phyloP scores from a whole-genome alignment of 2,329 filamentous ascomycete species.

The Alternaria hordeiaustralica region DNA sequence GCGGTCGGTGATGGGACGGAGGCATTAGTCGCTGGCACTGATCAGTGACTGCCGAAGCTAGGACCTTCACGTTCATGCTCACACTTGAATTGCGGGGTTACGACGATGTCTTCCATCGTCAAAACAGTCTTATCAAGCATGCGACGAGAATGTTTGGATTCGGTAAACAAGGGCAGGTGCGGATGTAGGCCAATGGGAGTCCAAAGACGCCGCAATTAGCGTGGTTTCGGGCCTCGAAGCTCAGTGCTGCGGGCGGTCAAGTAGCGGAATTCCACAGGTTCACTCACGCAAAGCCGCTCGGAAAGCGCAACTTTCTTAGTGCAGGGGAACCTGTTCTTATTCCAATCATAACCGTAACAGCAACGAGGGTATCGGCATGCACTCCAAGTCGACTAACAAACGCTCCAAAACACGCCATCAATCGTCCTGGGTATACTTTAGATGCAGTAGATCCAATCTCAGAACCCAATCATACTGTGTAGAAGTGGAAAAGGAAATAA shows the following conservation, averaged over 20 bases:
- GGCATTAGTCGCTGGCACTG: constrained; percentile 34
- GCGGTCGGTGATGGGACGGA: constrained; percentile 50
- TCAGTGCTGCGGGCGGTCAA: not conserved
- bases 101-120: constrained; percentile 36
- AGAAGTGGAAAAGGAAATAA: constrained; percentile 16
- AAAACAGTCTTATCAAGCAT: constrained; percentile 7
- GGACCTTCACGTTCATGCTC: not conserved
- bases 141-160: constrained; percentile 26
- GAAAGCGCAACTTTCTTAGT: not conserved
- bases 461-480: constrained; percentile 8
- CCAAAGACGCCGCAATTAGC: constrained; percentile 16
- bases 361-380: constrained; percentile 46
- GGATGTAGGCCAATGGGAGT: constrained; percentile 27
- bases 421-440: constrained; percentile 23
- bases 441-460: constrained; percentile 17
- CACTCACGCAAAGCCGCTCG: not conserved
- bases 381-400: constrained; percentile 23
- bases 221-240: not conserved
- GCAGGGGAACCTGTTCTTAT: constrained; percentile 4
- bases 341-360: constrained; percentile 28
- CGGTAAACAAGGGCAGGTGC: constrained; percentile 36
- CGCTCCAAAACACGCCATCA: constrained; percentile 7
- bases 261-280: not conserved
- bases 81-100: constrained; percentile 45
- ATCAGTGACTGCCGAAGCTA: constrained; percentile 10